Evolutionary conservation across 1,284 basidiomycete species (phyloP).

Genomic region (Sporisorium sorghi): DNA sequence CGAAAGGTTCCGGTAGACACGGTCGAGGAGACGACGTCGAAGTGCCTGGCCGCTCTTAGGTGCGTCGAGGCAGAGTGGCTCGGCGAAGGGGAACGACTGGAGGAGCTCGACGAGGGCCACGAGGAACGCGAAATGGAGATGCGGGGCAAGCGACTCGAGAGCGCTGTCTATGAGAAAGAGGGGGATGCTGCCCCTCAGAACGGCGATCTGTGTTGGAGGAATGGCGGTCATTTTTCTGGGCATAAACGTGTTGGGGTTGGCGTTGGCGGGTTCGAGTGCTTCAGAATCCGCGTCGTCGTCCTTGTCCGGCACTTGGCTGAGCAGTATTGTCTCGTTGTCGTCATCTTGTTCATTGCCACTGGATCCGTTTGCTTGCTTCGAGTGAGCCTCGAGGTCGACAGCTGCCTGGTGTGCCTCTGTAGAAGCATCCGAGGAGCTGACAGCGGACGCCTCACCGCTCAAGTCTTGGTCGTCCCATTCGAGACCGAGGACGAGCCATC

Average conservation of each 20-base stretch:
- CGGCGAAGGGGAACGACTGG: conserved; percentile 57
- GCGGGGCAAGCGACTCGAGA: conserved; percentile 44
- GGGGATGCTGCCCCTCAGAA: conserved; percentile 58
- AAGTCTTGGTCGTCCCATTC: conserved; percentile 38
- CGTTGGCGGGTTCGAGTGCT: conserved; percentile 10
- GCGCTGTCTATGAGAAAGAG: conserved; percentile 54
- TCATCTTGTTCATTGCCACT: conserved; percentile 13
- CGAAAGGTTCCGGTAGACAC: conserved; percentile 42
- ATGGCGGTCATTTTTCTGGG: conserved; percentile 32
- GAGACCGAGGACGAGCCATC: conserved; percentile 84
- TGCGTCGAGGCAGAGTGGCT: conserved; percentile 34
- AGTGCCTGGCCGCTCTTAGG: conserved; percentile 46
- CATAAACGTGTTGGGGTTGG: conserved; percentile 36
- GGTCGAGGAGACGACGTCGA: conserved; percentile 43
- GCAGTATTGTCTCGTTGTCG: conserved; percentile 37
- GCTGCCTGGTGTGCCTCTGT: conserved; percentile 37
- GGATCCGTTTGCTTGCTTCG: neutral
- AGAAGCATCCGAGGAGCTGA: conserved; percentile 19
- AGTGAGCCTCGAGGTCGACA: conserved; percentile 31
- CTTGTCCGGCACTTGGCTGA: conserved; percentile 40
- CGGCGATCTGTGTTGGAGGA: conserved; percentile 54
- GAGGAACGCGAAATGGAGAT: conserved; percentile 54
- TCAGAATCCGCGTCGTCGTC: conserved; percentile 37
- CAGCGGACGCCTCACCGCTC: neutral
- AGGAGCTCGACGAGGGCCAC: conserved; percentile 52